Base-by-base conservation (phyloP, 306 rosid species). In the Begonia loranthoides region DNA sequence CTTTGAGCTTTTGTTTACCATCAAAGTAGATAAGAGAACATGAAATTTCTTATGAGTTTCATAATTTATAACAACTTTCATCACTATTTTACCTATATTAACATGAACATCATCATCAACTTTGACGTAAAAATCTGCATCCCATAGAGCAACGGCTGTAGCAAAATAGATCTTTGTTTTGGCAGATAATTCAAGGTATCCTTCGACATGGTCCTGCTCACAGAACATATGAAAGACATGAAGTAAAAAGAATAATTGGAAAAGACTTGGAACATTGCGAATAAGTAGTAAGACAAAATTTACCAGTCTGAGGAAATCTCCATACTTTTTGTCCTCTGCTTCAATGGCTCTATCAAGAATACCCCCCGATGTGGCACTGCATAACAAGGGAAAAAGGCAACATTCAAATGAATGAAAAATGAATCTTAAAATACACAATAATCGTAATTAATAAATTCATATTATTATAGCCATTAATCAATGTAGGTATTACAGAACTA, bases 71-170 rank as follows among this genome's bases (percentile, higher is more conserved):
- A 28, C 7, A 28, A 28, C 5, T 28, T 28, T 28, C 34, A 28
- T 4, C 5, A 28, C 4, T 28, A 28, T 4, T 4, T 76, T 74
- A 86, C 99, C 99, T 52, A 92, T 86, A 75, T 92, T 92, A 61
- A 86, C 96, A 62, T 92, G 99, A 62, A 92, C 94, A 58, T 92
- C 99, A 9, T 92, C 99, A 54, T 92, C 99, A 46, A 92, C 99
- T 72, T 92, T 92, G 70, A 92, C 82, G 46, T 92, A 86, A 64
- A 92, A 92, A 58, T 92, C 96, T 50, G 99, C 99, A 81, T 92
- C 96, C 99, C 99, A 92, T 58, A 73, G 68, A 56, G 71, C 68
- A 62, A 77, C 82, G 51, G 99, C 99, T 57, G 94, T 76, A 17
- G 92, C 73, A 60, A 92, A 92, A 73, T 86, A 92, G 55, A 73